These are phyloP conservation scores for Capronia epimyces DNA, from an alignment of 2,329 filamentous ascomycete genomes.

Conservation along the genomic window DNA sequence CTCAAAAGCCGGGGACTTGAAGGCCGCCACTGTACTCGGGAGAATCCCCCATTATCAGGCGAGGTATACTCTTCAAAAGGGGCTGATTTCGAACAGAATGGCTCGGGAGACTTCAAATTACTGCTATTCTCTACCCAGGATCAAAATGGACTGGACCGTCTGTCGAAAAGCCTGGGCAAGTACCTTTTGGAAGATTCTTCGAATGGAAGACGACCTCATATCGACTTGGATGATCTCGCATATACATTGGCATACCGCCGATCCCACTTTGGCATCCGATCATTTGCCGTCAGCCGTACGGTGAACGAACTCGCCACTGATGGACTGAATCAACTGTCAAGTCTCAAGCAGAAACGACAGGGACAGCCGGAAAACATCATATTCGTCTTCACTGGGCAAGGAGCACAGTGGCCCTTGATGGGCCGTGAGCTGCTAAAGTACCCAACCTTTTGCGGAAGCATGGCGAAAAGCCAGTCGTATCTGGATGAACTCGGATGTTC, in stretches of 20 bases:
- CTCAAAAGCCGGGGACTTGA: background rate
- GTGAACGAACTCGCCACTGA: background rate
- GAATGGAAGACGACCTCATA: too few relatives aligned
- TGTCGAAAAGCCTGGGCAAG: too few relatives aligned
- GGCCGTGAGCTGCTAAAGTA: conserved; percentile 16
- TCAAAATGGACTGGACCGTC: background rate
- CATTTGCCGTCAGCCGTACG: background rate
- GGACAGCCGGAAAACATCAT: background rate
- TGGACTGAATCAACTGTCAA: background rate
- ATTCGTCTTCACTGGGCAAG: conserved; percentile 26
- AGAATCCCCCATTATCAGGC: conserved; percentile 6
- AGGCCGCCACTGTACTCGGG: conserved; percentile 9
- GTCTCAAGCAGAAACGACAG: background rate
- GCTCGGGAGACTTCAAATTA: too few relatives aligned
- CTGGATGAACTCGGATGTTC: conserved; percentile 26
- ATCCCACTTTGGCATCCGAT: conserved; percentile 1
- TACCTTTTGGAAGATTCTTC: too few relatives aligned
- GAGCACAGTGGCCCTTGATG: conserved; percentile 25
- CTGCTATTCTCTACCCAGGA: background rate
- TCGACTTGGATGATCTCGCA: conserved; percentile 5
- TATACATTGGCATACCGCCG: conserved; percentile 14
- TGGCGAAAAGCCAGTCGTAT: conserved; percentile 20
- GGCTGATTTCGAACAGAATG: too few relatives aligned
- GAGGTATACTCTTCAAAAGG: conserved; percentile 1
- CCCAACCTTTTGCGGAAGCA: background rate